A percentile compares a stretch with the other conserved stretches of the same genome.
phyloP scores from a whole-genome alignment of 257 asterid species.

The Solanum peruvianum region DNA sequence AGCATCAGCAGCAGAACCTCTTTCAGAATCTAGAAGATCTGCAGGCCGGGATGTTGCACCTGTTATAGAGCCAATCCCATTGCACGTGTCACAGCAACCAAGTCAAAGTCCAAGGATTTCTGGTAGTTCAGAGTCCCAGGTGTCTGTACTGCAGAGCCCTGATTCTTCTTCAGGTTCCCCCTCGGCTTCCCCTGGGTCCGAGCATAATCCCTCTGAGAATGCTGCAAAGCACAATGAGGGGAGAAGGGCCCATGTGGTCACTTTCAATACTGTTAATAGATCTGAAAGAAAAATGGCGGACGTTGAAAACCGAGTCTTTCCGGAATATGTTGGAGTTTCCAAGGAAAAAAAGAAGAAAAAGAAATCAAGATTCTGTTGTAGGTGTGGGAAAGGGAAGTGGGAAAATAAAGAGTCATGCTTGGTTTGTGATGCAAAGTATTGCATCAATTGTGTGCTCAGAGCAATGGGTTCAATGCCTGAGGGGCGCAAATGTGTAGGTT shows the following conservation, averaged over 20 bases:
- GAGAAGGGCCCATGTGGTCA: conserved; percentile 50
- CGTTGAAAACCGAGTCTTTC: conserved; percentile 45
- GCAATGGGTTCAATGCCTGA: conserved; percentile 99
- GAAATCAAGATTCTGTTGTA: conserved; percentile 51
- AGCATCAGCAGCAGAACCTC: conserved; percentile 37
- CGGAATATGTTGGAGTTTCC: conserved; percentile 38
- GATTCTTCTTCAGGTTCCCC: conserved; percentile 54
- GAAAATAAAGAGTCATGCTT: conserved; percentile 70
- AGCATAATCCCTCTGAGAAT: conserved; percentile 19
- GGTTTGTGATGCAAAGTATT: conserved; percentile 71
- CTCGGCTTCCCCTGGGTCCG: conserved; percentile 54
- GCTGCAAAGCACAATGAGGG: conserved; percentile 23
- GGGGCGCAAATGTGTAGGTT: conserved; percentile 86
- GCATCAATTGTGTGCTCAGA: conserved; percentile 82
- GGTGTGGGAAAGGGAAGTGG: conserved; percentile 94
- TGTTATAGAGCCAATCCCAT: conserved; percentile 50
- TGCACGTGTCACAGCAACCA: conserved; percentile 45
- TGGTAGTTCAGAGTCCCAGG: conserved; percentile 68
- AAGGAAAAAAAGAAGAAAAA: conserved; percentile 63
- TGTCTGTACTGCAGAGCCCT: conserved; percentile 53
- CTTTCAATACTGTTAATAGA: conserved; percentile 46
- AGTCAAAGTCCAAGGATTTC: conserved; percentile 54
- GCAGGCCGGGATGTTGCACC: conserved; percentile 27
- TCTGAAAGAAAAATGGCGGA: conserved; percentile 39
- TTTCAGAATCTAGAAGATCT: conserved; percentile 50